A percentile compares a stretch with the other conserved stretches of the same genome.
Evolutionary conservation across 768 basidiomycete species (phyloP).

Genomic region (Russula foetens): DNA sequence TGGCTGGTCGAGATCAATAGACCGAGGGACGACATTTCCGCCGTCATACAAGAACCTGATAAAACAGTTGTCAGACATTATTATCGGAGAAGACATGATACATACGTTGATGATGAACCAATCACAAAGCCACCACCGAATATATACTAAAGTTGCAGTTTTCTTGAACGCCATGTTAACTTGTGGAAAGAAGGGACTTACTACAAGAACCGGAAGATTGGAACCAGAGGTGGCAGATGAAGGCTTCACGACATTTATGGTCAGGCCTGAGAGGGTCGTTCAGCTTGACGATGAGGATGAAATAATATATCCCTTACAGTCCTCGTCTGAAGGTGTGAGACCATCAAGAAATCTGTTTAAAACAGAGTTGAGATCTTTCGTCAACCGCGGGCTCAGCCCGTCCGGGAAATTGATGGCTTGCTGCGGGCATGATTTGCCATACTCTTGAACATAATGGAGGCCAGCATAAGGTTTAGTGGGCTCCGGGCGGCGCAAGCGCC

Average conservation of each 20-base stretch:
- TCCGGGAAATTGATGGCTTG: constrained; percentile 15
- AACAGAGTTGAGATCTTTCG: not conserved
- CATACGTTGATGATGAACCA: constrained; percentile 9
- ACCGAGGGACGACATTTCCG: constrained; percentile 19
- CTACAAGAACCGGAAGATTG: constrained; percentile 23
- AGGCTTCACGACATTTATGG: constrained; percentile 23
- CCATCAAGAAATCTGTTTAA: not conserved
- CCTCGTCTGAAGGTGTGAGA: constrained; percentile 17
- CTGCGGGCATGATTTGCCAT: constrained; percentile 25
- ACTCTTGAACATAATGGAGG: constrained; percentile 14
- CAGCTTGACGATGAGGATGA: not conserved
- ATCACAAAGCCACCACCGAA: constrained; percentile 22
- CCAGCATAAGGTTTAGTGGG: constrained; percentile 17
- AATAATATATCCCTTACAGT: constrained; percentile 17
- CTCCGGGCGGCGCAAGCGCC: constrained; percentile 31
- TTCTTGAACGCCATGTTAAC: not conserved
- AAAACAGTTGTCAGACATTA: not conserved
- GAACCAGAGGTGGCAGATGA: not conserved
- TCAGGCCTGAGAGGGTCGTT: constrained; percentile 19
- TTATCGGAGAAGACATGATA: not conserved
- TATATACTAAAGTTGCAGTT: constrained; percentile 19
- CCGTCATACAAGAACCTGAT: constrained; percentile 23
- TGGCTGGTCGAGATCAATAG: constrained; percentile 21
- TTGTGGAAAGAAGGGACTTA: not conserved
- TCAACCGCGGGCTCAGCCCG: not conserved